Conservation (phyloP, 495 filamentous ascomycete genomes). For the Penicillium canescens region DNA sequence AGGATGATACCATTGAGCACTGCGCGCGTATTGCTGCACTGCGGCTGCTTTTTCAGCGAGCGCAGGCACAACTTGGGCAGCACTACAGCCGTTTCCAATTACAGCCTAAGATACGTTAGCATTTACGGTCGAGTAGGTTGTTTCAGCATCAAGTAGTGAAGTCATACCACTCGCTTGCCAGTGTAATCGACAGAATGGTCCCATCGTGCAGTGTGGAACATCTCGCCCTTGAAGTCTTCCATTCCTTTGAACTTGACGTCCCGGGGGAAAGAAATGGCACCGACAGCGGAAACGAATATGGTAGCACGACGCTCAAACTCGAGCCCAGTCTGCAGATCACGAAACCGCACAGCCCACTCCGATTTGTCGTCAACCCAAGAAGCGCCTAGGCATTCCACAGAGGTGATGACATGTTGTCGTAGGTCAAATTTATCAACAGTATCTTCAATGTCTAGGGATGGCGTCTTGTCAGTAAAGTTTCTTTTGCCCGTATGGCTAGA, state of each 20-base stretch:
- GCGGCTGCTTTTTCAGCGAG: constrained; percentile 42
- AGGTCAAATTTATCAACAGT: constrained; percentile 37
- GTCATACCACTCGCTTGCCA: constrained; percentile 46
- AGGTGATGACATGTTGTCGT: constrained; percentile 20
- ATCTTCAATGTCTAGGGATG: constrained; percentile 25
- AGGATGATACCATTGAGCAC: constrained; percentile 57
- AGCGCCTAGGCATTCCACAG: constrained; percentile 20
- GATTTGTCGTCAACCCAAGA: constrained; percentile 25
- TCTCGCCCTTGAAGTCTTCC: constrained; percentile 41
- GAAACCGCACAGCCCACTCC: constrained; percentile 27
- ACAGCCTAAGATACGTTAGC: too few species aligned
- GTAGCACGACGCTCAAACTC: constrained; percentile 15
- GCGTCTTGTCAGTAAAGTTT: too few species aligned
- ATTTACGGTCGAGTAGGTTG: too few species aligned
- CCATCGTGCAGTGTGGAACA: constrained; percentile 53
- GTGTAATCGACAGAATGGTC: constrained; percentile 29
- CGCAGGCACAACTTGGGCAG: constrained; percentile 35
- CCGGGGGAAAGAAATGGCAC: constrained; percentile 46
- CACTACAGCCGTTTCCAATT: constrained; percentile 53
- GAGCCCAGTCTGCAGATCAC: constrained; percentile 19
- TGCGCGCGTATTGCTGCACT: constrained; percentile 55
- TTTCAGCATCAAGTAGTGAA: too few species aligned
- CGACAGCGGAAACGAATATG: constrained; percentile 51
- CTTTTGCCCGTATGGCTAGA: too few species aligned
- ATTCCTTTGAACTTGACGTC: constrained; percentile 37